These are phyloP conservation scores for Pichia sp. DNA, from an alignment of 1,139 yeast species.

Conservation along the genomic window DNA sequence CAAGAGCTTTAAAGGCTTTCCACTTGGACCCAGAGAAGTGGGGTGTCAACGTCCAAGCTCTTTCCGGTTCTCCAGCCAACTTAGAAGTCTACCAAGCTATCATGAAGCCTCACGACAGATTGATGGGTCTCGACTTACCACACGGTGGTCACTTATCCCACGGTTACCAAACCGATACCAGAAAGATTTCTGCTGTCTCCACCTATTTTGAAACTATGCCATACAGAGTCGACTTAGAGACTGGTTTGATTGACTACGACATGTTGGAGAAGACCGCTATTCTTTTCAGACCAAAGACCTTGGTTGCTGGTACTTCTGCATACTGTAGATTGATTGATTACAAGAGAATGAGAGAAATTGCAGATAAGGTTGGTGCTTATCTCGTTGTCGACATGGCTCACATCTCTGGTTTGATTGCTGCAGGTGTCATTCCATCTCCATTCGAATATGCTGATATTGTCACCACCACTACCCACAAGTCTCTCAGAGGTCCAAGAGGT, in stretches of 20 bases:
- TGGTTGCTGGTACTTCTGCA: conserved; percentile 98
- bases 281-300: conserved; percentile 88
- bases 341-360: conserved; percentile 92
- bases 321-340: conserved; percentile 94
- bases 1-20: conserved; percentile 89
- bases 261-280: conserved; percentile 85
- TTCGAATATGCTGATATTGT: conserved; percentile 95
- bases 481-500: conserved; percentile 98
- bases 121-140: conserved; percentile 96
- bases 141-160: conserved; percentile 98
- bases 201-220: conserved; percentile 99
- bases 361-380: conserved; percentile 95
- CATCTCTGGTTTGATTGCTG: conserved; percentile 92
- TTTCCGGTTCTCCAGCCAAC: conserved; percentile 97
- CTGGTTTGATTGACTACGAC: conserved; percentile 94
- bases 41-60: conserved; percentile 97
- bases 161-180: conserved; percentile 94
- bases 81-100: conserved; percentile 93
- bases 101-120: conserved; percentile 89
- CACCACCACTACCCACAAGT: conserved; percentile 97
- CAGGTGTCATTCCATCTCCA: conserved; percentile 95
- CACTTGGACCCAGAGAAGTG: conserved; percentile 72
- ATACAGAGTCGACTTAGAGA: conserved; percentile 82
- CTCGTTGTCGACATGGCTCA: conserved; percentile 98
- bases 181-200: conserved; percentile 93